Evolutionary conservation across 352 stramenopile species (phyloP), one percentile per base, ranked within the genome.

Genomic region (Plasmopara muralis): DNA sequence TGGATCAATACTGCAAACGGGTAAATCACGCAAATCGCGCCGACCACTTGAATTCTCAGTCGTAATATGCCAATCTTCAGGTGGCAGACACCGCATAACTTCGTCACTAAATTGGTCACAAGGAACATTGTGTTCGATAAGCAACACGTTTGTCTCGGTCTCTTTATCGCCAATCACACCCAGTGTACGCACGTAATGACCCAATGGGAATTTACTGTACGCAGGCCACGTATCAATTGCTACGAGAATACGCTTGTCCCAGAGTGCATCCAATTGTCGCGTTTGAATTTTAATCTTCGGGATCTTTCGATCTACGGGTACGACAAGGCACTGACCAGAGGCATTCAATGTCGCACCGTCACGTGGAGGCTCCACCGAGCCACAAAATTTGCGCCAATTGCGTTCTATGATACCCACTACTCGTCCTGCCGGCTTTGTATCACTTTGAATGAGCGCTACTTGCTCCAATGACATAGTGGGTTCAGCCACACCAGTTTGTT

Each of bases 111-210:
- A 91, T 49, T 88, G 55, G 42, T 77, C 67, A 31, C 72, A 86
- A 3, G 96, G 93, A 66, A 99, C 99, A 43, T 98, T 86, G 68
- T 99, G 94, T 66, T 99, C 92, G 5, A 97, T 88, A 10, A 99
- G 66, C 16, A 99, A 66, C 35, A 99, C 95, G 43, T 83, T 88
- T 4, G 83, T 90, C 73, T 99, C 97, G 4, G 95, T 97, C 61
- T 98, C 93, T 61, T 98, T 98, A 62, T 97, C 95, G 10, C 96
- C 96, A 52, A 96, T 92, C 12, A 85, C 70, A n/a, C 97, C 97
- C 29, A 99, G 75, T 4, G 89, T 98, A 49, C 86, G 80, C 10
- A 98, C 88, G 62, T 98, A 99, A 70, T 99, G 96, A 10, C 96
- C 96, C 1, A 97, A 55, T 9, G 96, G 96, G 57, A 93, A 98